Evolutionary conservation across 805 yeast species (phyloP).

Genomic region (Candida quercuum): DNA sequence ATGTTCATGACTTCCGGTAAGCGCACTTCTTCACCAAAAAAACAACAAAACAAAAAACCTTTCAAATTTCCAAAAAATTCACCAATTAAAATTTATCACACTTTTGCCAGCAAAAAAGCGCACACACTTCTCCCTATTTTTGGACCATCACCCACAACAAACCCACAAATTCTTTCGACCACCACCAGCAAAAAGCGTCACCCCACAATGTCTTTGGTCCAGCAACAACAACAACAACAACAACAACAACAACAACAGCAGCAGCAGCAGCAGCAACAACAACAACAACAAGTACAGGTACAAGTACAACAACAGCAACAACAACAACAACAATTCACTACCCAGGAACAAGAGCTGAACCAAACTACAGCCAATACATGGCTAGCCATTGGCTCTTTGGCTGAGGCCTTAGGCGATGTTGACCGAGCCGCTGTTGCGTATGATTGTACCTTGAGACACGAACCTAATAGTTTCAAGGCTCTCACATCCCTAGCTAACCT

Average conservation of each 20-base stretch:
- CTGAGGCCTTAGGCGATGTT: slow-evolving; percentile 83
- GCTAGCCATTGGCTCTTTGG: slow-evolving; percentile 84
- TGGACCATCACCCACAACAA: no score
- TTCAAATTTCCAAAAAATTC: no score
- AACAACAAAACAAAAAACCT: no score
- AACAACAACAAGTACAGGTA: slow-evolving; percentile 3
- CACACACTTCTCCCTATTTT: no score
- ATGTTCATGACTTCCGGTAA: no score
- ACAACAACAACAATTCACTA: slow-evolving; percentile 26
- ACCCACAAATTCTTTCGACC: no score
- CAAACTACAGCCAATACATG: slow-evolving; percentile 75
- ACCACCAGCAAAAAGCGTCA: no score
- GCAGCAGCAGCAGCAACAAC: slow-evolving; percentile 3
- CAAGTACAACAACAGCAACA: slow-evolving; percentile 4
- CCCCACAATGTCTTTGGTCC: not conserved
- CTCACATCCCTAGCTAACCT: slow-evolving; percentile 82
- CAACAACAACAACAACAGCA: slow-evolving; percentile 4
- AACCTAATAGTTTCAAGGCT: slow-evolving; percentile 82
- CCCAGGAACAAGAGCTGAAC: slow-evolving; percentile 27
- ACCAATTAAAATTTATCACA: no score
- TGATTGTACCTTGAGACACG: slow-evolving; percentile 80
- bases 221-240: slow-evolving; percentile 5
- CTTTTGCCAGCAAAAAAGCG: no score
- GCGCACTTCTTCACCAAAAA: no score
- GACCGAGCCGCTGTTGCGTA: slow-evolving; percentile 87